Conservation (phyloP, 2,329 filamentous ascomycete genomes). For the Coleophoma cylindrospora region DNA sequence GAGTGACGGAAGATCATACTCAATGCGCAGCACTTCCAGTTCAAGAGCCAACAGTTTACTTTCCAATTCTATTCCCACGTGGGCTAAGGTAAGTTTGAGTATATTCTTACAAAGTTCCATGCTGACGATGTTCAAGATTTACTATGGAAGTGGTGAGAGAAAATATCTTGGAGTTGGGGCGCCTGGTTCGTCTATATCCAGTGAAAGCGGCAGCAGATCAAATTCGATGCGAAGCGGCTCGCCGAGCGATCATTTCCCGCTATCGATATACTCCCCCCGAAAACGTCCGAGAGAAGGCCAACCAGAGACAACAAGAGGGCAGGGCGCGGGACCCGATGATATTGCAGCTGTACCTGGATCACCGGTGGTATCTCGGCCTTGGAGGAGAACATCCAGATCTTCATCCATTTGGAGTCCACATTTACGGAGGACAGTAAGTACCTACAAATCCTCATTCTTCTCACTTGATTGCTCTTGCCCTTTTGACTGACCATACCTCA, state of each 20-base stretch:
- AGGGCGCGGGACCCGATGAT: constrained; percentile 27
- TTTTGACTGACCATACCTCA: too few relatives aligned
- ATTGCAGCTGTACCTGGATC: constrained; percentile 36
- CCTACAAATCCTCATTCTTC: too few relatives aligned
- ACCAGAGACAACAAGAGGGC: constrained; percentile 12
- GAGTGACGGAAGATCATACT: constrained; percentile 30
- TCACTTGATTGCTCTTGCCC: too few relatives aligned
- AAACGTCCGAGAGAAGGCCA: constrained; percentile 26
- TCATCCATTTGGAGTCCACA: constrained; percentile 65
- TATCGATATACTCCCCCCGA: constrained; percentile 39
- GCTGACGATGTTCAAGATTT: constrained; percentile 36
- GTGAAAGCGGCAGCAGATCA: constrained; percentile 36
- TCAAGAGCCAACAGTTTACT: constrained; percentile 39
- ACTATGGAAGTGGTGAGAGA: constrained; percentile 64
- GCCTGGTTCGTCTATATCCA: constrained; percentile 21
- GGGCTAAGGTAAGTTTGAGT: constrained; percentile 29
- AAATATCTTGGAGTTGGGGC: constrained; percentile 36
- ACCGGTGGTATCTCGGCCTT: constrained; percentile 9
- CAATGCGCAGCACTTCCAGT: constrained; percentile 27
- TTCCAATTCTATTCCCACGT: constrained; percentile 36
- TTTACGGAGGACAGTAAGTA: constrained; percentile 38
- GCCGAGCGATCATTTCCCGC: constrained; percentile 43
- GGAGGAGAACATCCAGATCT: constrained; percentile 13
- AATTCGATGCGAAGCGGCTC: constrained; percentile 42
- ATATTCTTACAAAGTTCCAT: not conserved